Evolutionary conservation across 495 filamentous ascomycete genomes (phyloP), one percentile per base, ranked within the genome.

Genomic region (Penicillium bialowiezense): DNA sequence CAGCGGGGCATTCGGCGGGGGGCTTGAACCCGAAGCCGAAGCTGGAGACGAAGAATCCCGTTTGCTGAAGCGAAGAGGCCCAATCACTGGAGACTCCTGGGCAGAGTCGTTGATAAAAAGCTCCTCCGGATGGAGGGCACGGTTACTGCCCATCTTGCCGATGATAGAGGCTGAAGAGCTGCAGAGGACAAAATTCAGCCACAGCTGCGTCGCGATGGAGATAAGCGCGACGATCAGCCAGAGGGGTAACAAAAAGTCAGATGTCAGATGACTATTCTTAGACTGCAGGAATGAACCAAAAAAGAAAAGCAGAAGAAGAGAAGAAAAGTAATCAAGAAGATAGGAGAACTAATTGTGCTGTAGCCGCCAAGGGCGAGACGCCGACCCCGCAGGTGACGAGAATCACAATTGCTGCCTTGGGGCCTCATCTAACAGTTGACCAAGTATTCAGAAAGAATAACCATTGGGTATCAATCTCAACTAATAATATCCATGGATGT

Each of bases 61-160:
- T 66, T 95, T 95, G 73, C 82, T 84, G 60, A 97, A 95, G 54
- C 90, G 82, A 64, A 97, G 70, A 21, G 91, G 91, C 48, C 87
- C 90, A 50, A 97, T 80, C 2, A 85, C 86, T 33, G 90, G 86
- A 44, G 85, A 84, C 42, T 84, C 72, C 44, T 70, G 69, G 6
- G 62, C 39, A 5, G 55, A 39, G 46, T 49, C 51, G 55, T 78
- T 78, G 55, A 91, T 76, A 65, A 92, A 92, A 64, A 93, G 81
- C 73, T 92, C 89, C 52, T 87, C 86, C 32, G 69, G 66, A 42
- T 78, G 77, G 55, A 80, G 74, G 57, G 80, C 80, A 57, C 66
- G 69, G 60, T 67, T 76, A 47, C 64, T 68, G 48, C 60, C 63
- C 72, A 75, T 75, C 38, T 41, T 59, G 53, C 43, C 36, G 44